Percentiles rank a stretch among this genome's conserved stretches.
These are phyloP conservation scores for Dioscorea zingiberensis DNA, from an alignment of 106 monocot species.

Conservation along the genomic window DNA sequence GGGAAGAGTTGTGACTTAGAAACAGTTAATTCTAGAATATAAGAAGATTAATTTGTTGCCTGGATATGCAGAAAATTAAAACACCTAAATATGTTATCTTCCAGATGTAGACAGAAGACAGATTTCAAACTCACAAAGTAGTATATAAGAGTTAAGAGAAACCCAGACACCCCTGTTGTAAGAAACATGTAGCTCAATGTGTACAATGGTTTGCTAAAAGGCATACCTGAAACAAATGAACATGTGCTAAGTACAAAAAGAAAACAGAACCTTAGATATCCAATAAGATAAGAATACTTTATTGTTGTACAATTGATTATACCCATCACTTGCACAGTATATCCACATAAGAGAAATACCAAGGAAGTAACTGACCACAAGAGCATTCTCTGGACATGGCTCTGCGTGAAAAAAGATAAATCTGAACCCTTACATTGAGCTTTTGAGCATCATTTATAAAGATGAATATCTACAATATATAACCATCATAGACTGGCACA, in stretches of 20 bases:
- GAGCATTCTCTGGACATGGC: slow-evolving; percentile 43
- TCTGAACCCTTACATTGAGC: too few relatives aligned
- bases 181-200: slow-evolving; percentile 88
- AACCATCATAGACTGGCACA: too few relatives aligned
- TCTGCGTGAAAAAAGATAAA: slow-evolving; percentile 26
- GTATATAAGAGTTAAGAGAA: slow-evolving; percentile 56
- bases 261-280: not conserved
- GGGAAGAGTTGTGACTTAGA: too few relatives aligned
- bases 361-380: slow-evolving; percentile 59
- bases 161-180: slow-evolving; percentile 63
- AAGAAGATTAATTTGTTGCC: too few relatives aligned
- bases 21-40: too few relatives aligned
- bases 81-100: too few relatives aligned
- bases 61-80: too few relatives aligned
- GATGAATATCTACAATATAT: too few relatives aligned
- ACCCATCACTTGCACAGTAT: slow-evolving; percentile 45
- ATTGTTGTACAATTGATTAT: not conserved
- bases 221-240: slow-evolving; percentile 57
- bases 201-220: slow-evolving; percentile 93
- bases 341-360: slow-evolving; percentile 45
- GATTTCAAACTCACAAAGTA: slow-evolving; percentile 44
- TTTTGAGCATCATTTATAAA: too few relatives aligned
- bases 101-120: not conserved
- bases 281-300: not conserved
- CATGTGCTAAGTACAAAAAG: not conserved